Base-by-base conservation (phyloP, 1,284 basidiomycete species). In the Lentinus polychrous region DNA sequence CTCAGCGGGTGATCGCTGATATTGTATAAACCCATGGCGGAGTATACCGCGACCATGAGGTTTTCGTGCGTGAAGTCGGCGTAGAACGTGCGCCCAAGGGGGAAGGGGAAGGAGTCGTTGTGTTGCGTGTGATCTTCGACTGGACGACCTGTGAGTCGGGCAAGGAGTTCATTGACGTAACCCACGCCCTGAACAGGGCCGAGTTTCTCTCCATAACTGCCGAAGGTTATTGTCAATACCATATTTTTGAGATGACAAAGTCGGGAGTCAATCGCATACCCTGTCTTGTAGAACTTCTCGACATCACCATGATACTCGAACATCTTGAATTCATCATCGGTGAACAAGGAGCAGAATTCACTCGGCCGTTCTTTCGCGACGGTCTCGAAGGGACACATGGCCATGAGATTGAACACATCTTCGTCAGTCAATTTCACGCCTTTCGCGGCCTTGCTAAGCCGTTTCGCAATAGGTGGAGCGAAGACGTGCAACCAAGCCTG, bases 41-140 rank as follows among this genome's bases (percentile, higher is more conserved):
- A 65, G 50, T 79, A 82, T 45, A 91, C 83, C 39, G 86, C 79
- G 24, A 90, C 70, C 78, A 92, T 87, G 56, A 83, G 71, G 62
- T 89, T 85, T 60, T 91, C 89, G 62, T 91, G 87, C 15, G 86
- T 82, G 63, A 91, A 91, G 63, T 92, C 89, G 17, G 75, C 79
- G 55, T 84, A 88, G 43, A 88, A 59, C 1, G 68, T 68, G 23
- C 77, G 74, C 53, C 79, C 60, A 8, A 88, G 73, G 5, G 91
- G 91, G 65, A 94, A 94, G 0, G 85, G 86, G 24, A 92, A 74
- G 0, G 90, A 91, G 2, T 66, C 62, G 65, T 92, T 91, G 10
- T 84, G 86, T 55, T 84, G 83, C 0, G 89, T 91, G 50, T 71
- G 60, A 64, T 92, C 88, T 20, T 61, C 60, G 5, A 86, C 81